These are phyloP conservation scores for Epichloe elymi DNA, from an alignment of 2,329 filamentous ascomycete genomes.

Conservation along the genomic window DNA sequence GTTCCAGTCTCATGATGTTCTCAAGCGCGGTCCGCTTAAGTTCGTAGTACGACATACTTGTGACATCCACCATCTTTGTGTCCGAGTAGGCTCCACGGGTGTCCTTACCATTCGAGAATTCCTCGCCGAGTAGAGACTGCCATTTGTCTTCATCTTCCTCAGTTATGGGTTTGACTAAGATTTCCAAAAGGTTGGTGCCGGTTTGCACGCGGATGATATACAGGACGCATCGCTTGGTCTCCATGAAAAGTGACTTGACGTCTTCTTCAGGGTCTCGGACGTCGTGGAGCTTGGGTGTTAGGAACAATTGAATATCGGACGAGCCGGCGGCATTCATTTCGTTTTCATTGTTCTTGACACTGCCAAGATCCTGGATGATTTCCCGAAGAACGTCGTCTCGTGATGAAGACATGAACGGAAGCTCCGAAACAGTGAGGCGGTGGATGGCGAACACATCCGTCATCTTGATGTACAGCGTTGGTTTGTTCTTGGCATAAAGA, in stretches of 20 bases:
- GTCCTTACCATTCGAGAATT: conserved; percentile 53
- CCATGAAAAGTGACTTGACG: conserved; percentile 88
- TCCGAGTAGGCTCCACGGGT: conserved; percentile 83
- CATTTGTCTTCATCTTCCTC: conserved; percentile 84
- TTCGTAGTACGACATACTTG: conserved; percentile 77
- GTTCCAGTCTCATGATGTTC: conserved; percentile 83
- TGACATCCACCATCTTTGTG: conserved; percentile 76
- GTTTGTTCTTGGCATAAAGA: conserved; percentile 89
- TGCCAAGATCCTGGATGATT: conserved; percentile 85
- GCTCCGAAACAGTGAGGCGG: conserved; percentile 68
- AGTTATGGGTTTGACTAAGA: conserved; percentile 79
- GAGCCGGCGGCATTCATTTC: conserved; percentile 81
- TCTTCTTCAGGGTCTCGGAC: conserved; percentile 87
- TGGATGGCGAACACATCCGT: conserved; percentile 95
- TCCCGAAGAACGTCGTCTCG: conserved; percentile 83
- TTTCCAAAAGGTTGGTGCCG: conserved; percentile 83
- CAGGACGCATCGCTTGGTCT: conserved; percentile 91
- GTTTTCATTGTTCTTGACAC: conserved; percentile 89
- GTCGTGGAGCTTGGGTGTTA: conserved; percentile 81
- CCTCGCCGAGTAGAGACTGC: conserved; percentile 67
- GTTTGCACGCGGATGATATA: conserved; percentile 97
- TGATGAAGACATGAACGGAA: conserved; percentile 61
- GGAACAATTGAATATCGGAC: conserved; percentile 78
- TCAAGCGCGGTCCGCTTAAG: conserved; percentile 88
- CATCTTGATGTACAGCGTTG: conserved; percentile 99